These are phyloP conservation scores for Torrubiella hemipterigena DNA, from an alignment of 2,329 filamentous ascomycete genomes.

Conservation along the genomic window DNA sequence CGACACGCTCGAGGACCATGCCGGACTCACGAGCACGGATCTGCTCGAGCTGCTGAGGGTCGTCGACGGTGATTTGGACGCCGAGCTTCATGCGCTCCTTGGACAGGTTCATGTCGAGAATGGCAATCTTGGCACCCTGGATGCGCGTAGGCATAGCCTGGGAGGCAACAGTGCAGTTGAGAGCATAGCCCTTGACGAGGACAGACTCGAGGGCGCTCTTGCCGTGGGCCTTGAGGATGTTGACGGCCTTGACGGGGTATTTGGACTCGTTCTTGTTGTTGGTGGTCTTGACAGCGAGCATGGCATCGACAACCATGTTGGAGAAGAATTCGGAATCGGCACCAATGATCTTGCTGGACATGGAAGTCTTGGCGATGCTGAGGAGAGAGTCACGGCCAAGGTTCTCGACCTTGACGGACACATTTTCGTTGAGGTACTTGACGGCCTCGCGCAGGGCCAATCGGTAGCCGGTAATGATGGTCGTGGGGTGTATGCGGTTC, in stretches of 20 bases:
- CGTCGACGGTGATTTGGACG: constrained; percentile 95
- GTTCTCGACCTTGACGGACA: constrained; percentile 88
- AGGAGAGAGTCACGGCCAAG: constrained; percentile 82
- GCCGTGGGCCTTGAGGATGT: constrained; percentile 95
- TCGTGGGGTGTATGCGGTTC: constrained; percentile 98
- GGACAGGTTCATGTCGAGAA: constrained; percentile 94
- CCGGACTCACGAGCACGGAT: constrained; percentile 87
- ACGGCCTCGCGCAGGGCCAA: constrained; percentile 90
- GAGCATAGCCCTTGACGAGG: constrained; percentile 87
- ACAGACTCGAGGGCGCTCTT: constrained; percentile 83
- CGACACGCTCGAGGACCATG: constrained; percentile 85
- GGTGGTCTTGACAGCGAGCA: constrained; percentile 84
- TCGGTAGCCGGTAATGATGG: constrained; percentile 97
- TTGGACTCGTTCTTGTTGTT: constrained; percentile 87
- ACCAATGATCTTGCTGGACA: constrained; percentile 99
- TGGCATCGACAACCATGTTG: constrained; percentile 93
- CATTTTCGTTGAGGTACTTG: constrained; percentile 98
- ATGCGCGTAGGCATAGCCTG: constrained; percentile 95
- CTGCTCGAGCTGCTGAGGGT: constrained; percentile 94
- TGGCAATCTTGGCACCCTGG: constrained; percentile 89
- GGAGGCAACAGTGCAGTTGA: constrained; percentile 97
- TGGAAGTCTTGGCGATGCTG: constrained; percentile 95
- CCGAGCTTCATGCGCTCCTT: constrained; percentile 99
- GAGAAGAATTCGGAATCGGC: constrained; percentile 93
- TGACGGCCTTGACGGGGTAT: constrained; percentile 98